These are phyloP conservation scores for Thozetella sp. DNA, from an alignment of 495 filamentous ascomycete species.

Conservation along the genomic window DNA sequence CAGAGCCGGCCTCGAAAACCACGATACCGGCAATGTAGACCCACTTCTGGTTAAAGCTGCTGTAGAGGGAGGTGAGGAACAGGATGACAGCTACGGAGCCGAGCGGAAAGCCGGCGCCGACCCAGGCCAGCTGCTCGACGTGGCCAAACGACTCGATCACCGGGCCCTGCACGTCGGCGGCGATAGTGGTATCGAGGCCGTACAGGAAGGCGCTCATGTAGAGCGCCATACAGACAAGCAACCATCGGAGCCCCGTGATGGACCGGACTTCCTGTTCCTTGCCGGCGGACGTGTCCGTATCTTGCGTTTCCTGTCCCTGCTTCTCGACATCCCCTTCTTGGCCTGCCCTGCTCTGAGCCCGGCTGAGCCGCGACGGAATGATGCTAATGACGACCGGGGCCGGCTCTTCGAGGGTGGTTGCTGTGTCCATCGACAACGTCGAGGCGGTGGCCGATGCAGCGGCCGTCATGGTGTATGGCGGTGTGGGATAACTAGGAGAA, in stretches of 20 bases:
- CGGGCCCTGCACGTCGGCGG: slow-evolving; percentile 58
- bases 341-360: slow-evolving; percentile 1
- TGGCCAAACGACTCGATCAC: slow-evolving; percentile 51
- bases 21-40: slow-evolving; percentile 46
- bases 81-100: slow-evolving; percentile 48
- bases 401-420: background rate
- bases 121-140: slow-evolving; percentile 59
- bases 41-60: slow-evolving; percentile 53
- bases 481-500: too few species aligned
- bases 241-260: slow-evolving; percentile 30
- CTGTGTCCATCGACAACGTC: background rate
- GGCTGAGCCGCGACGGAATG: slow-evolving; percentile 2
- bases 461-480: background rate
- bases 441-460: background rate
- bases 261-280: background rate
- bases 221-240: slow-evolving; percentile 46
- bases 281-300: background rate
- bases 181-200: slow-evolving; percentile 63
- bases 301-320: background rate
- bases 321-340: slow-evolving; percentile 1
- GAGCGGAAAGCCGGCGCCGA: slow-evolving; percentile 55
- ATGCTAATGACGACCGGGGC: background rate
- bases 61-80: slow-evolving; percentile 39
- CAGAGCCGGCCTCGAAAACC: slow-evolving; percentile 54
- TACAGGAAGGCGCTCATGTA: slow-evolving; percentile 53